Conservation (phyloP, 805 yeast species). For the Isabelozyma pseudorhagii region DNA sequence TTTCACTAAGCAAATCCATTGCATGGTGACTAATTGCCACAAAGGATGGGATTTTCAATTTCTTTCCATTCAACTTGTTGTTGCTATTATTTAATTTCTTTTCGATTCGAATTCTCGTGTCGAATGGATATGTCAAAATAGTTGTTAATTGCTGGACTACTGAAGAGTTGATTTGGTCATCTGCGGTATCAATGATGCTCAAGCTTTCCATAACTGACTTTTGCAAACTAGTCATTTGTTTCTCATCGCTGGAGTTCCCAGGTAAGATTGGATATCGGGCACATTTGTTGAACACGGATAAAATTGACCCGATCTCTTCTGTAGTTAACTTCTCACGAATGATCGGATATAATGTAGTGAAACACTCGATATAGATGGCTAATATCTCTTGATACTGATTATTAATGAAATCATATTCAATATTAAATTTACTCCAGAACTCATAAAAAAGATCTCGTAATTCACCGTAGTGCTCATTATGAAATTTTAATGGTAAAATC, state of each 20-base stretch:
- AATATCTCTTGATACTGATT: slow-evolving; percentile 60
- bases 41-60: slow-evolving; percentile 57
- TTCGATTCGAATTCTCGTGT: slow-evolving; percentile 54
- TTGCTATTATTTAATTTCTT: slow-evolving; percentile 40
- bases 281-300: slow-evolving; percentile 60
- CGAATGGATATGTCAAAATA: slow-evolving; percentile 58
- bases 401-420: slow-evolving; percentile 40
- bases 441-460: slow-evolving; percentile 40
- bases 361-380: slow-evolving; percentile 51
- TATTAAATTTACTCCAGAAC: slow-evolving; percentile 47
- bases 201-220: slow-evolving; percentile 51
- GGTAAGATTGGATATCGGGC: slow-evolving; percentile 74
- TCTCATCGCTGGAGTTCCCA: slow-evolving; percentile 46
- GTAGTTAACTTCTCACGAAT: slow-evolving; percentile 25
- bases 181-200: slow-evolving; percentile 22
- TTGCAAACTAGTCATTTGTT: slow-evolving; percentile 60
- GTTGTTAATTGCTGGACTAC: slow-evolving; percentile 53
- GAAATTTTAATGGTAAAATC: slow-evolving; percentile 28
- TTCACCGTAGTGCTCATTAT: slow-evolving; percentile 1
- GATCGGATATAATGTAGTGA: slow-evolving; percentile 46
- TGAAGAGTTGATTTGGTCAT: slow-evolving; percentile 38
- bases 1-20: slow-evolving; percentile 34
- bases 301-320: slow-evolving; percentile 44
- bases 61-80: slow-evolving; percentile 25
- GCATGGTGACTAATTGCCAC: slow-evolving; percentile 54